Base-by-base conservation (phyloP, 176 grass and related monocot species). In the Coix lacrymajobi region DNA sequence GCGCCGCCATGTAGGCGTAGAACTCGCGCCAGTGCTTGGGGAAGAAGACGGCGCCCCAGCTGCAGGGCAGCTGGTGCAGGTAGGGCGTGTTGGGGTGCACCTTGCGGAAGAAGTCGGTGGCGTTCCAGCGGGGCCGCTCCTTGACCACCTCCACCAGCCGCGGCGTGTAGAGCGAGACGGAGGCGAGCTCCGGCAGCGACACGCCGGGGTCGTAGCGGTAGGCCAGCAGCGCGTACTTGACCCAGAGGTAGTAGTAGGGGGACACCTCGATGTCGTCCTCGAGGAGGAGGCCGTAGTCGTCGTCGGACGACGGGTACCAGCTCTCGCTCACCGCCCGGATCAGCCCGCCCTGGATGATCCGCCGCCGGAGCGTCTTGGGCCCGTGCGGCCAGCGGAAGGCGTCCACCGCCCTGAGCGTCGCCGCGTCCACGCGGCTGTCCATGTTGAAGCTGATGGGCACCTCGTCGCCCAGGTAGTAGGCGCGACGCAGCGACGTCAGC, bases 231-330 rank as follows among this genome's bases (percentile, higher is more conserved):
- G 96, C 89, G 84, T 99, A 99, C 84, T 99, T 99, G 48, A 99
- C 76, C 96, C 96, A 99, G 0, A 99, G 88, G 83, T 99, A 99
- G 87, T 92, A 99, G 96, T 90, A 99, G 0, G 96, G 96, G 29
- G 93, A 99, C 54, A 99, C 96, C 85, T 99, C 96, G 75, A 99
- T 96, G 87, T 99, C 96, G 76, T 99, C 96, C 82, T 99, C 96
- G 0, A 99, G 86, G 1, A 99, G 91, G 11, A 99, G 88, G 25
- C 96, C 96, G 89, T 92, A 96, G 60, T 99, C 96, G 33, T 99
- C 80, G 79, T 96, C 91, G 45, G 14, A 16, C 4, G 96, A 26
- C 14, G 96, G 96, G 87, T 96, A 99, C 89, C 93, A 99, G 84
- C 96, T 99, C 89, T 99, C 96, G 64, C 93, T 99, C 10, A 99